Evolutionary conservation across 805 yeast genomes (phyloP).

Genomic region (Candida verbasci): DNA sequence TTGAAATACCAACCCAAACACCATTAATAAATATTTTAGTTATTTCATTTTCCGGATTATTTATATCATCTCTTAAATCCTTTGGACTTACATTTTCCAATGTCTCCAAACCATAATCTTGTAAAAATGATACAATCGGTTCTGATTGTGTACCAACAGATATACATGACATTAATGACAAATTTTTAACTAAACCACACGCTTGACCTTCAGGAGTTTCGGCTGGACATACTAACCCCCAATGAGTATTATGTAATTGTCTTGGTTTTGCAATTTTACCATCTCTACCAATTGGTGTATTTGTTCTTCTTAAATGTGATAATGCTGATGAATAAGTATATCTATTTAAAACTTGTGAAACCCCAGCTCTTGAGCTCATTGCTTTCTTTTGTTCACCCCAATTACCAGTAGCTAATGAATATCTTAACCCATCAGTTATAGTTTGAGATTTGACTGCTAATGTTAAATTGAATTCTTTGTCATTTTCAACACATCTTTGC

Average conservation of each 20-base stretch:
- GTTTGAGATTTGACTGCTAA: slow-evolving; percentile 96
- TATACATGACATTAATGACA: slow-evolving; percentile 94
- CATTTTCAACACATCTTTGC: slow-evolving; percentile 98
- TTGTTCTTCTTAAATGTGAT: slow-evolving; percentile 97
- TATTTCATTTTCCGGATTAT: slow-evolving; percentile 83
- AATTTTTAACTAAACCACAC: slow-evolving; percentile 96
- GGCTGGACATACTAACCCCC: slow-evolving; percentile 99
- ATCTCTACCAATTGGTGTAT: slow-evolving; percentile 98
- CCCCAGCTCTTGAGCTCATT: slow-evolving; percentile 98
- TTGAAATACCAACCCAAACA: slow-evolving; percentile 98
- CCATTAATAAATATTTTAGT: slow-evolving; percentile 96
- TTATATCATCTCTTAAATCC: slow-evolving; percentile 18
- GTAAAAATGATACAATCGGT: slow-evolving; percentile 86
- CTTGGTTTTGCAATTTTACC: slow-evolving; percentile 99
- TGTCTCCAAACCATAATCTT: slow-evolving; percentile 99
- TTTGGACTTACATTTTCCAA: slow-evolving; percentile 93
- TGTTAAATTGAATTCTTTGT: slow-evolving; percentile 93
- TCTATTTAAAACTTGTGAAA: slow-evolving; percentile 95
- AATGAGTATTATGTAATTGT: slow-evolving; percentile 97
- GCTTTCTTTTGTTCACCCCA: slow-evolving; percentile 99
- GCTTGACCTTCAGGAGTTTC: slow-evolving; percentile 99
- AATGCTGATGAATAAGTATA: slow-evolving; percentile 98
- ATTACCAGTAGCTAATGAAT: slow-evolving; percentile 98
- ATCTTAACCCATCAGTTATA: slow-evolving; percentile 94
- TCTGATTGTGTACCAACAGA: slow-evolving; percentile 98